Conservation (phyloP, 441 rosid genomes). For the Geranium incanum region DNA sequence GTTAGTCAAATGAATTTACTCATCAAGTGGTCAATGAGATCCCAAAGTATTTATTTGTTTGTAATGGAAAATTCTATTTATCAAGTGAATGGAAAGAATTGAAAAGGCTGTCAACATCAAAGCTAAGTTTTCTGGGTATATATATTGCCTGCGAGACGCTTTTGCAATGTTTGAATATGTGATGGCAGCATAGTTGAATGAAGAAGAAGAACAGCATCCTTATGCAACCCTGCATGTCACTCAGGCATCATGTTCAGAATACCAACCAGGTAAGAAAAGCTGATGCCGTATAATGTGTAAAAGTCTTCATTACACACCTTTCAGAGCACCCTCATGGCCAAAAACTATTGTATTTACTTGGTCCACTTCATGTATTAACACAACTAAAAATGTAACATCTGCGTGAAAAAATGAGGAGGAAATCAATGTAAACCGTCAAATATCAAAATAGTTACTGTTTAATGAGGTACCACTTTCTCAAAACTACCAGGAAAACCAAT, state of each 20-base stretch:
- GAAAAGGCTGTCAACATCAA: not conserved
- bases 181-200: conserved; percentile 44
- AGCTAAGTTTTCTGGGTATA: conserved; percentile 3
- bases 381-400: conserved; percentile 64
- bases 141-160: conserved; percentile 46
- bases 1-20: not conserved
- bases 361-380: conserved; percentile 55
- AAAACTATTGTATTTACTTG: conserved; percentile 49
- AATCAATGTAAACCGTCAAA: conserved; percentile 11
- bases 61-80: not conserved
- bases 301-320: conserved; percentile 34
- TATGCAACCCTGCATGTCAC: conserved; percentile 45
- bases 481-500: not conserved
- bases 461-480: not conserved
- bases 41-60: conserved; percentile 6
- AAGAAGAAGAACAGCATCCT: conserved; percentile 52
- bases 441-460: not conserved
- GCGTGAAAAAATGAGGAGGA: conserved; percentile 23
- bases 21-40: conserved; percentile 15
- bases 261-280: conserved; percentile 16
- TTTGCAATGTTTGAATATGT: conserved; percentile 53
- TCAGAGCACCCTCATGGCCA: conserved; percentile 51
- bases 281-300: not conserved
- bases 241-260: conserved; percentile 14
- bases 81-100: not conserved